Evolutionary conservation across 768 basidiomycete genomes (phyloP).

Genomic region (Suillus tomentosus): DNA sequence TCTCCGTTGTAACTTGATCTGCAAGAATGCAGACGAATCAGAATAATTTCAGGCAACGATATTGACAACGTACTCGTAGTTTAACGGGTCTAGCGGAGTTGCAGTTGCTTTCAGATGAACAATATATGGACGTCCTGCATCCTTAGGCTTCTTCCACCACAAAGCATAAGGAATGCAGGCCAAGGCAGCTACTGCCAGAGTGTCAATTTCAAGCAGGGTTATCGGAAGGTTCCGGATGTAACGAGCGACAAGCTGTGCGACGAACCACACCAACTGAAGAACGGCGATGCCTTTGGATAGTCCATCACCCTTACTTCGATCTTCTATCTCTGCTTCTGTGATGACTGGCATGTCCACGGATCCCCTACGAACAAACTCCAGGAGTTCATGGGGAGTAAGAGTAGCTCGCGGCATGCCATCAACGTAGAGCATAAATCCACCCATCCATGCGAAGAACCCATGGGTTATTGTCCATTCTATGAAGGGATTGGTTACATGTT

Average conservation of each 20-base stretch:
- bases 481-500: not conserved
- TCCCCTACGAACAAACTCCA: not conserved
- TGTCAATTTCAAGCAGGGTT: slow-evolving; percentile 36
- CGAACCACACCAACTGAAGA: slow-evolving; percentile 37
- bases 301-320: slow-evolving; percentile 35
- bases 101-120: not conserved
- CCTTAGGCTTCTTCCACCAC: slow-evolving; percentile 40
- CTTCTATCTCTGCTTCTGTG: slow-evolving; percentile 25
- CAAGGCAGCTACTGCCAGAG: slow-evolving; percentile 32
- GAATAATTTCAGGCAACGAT: not conserved
- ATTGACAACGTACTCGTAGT: not conserved
- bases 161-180: slow-evolving; percentile 30
- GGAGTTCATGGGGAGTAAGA: not conserved
- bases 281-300: slow-evolving; percentile 34
- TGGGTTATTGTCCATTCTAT: slow-evolving; percentile 15
- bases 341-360: slow-evolving; percentile 4
- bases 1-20: no score
- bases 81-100: fast-evolving
- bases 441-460: slow-evolving; percentile 23
- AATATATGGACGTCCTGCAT: slow-evolving; percentile 18
- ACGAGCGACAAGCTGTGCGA: slow-evolving; percentile 31
- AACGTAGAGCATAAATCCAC: slow-evolving; percentile 22
- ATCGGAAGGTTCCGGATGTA: slow-evolving; percentile 23
- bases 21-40: not conserved
- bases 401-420: slow-evolving; percentile 2